Percentiles rank a stretch among this genome's conserved stretches.
phyloP scores from a whole-genome alignment of 306 rosid genomes.

The Rosa lucieae region DNA sequence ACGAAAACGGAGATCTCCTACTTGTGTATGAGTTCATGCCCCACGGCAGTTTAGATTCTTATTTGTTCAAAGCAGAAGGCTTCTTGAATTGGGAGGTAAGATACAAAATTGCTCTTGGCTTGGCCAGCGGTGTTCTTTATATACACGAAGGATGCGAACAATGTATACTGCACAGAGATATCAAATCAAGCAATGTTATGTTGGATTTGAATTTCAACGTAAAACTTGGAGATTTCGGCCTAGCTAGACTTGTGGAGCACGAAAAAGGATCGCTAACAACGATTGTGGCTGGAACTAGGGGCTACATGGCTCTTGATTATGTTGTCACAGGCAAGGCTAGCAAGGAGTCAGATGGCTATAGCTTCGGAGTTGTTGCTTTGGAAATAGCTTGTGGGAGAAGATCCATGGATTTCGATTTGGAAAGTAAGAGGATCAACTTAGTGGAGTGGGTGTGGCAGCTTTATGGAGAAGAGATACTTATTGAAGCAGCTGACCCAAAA shows the following conservation, averaged over 20 bases:
- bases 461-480: neutral
- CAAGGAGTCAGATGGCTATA: neutral
- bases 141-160: neutral
- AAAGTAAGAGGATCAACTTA: neutral
- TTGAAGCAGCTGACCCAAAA: neutral
- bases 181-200: neutral
- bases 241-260: neutral
- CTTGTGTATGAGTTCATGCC: neutral
- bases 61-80: neutral
- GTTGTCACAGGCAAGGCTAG: neutral
- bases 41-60: neutral
- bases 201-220: neutral
- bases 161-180: neutral
- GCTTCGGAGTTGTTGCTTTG: neutral
- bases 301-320: neutral
- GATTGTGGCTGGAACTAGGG: neutral
- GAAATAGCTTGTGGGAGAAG: neutral
- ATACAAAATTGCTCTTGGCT: slow-evolving; percentile 13
- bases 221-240: neutral
- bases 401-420: neutral
- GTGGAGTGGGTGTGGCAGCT: slow-evolving; percentile 6
- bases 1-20: neutral
- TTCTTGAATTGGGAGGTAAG: neutral
- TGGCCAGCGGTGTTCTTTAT: neutral
- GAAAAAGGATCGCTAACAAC: neutral